Evolutionary conservation across 805 yeast species (phyloP).

Genomic region (Isabelozyma pseudorhagii): DNA sequence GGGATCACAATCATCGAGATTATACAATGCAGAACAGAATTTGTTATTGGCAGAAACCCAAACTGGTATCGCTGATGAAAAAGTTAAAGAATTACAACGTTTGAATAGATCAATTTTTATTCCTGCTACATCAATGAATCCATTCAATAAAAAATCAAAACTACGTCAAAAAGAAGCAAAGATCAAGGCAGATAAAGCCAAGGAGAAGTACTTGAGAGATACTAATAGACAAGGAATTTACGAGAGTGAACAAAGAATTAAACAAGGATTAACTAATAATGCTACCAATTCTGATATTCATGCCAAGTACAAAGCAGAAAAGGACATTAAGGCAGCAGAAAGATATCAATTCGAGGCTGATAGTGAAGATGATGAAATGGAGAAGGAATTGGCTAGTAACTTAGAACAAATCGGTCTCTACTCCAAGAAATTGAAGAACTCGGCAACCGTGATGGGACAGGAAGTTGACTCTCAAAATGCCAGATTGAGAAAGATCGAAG

Average conservation of each 20-base stretch:
- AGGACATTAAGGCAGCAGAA: constrained; percentile 55
- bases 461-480: constrained; percentile 79
- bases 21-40: constrained; percentile 76
- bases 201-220: constrained; percentile 62
- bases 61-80: constrained; percentile 75
- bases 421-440: constrained; percentile 64
- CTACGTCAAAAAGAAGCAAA: constrained; percentile 70
- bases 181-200: constrained; percentile 57
- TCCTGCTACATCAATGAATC: constrained; percentile 68
- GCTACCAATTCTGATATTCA: constrained; percentile 34
- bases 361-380: constrained; percentile 90
- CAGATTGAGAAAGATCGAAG: constrained; percentile 72
- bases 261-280: constrained; percentile 50
- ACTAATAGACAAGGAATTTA: constrained; percentile 56
- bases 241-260: constrained; percentile 66
- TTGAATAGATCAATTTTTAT: constrained; percentile 79
- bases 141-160: constrained; percentile 80
- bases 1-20: constrained; percentile 88
- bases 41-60: constrained; percentile 77
- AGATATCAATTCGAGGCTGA: constrained; percentile 84
- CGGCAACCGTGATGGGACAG: constrained; percentile 69
- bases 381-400: constrained; percentile 79
- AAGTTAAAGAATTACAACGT: constrained; percentile 74
- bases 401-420: constrained; percentile 72
- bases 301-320: constrained; percentile 51